phyloP scores from a whole-genome alignment of 345 rosid genomes.

The Anacardium occidentale region DNA sequence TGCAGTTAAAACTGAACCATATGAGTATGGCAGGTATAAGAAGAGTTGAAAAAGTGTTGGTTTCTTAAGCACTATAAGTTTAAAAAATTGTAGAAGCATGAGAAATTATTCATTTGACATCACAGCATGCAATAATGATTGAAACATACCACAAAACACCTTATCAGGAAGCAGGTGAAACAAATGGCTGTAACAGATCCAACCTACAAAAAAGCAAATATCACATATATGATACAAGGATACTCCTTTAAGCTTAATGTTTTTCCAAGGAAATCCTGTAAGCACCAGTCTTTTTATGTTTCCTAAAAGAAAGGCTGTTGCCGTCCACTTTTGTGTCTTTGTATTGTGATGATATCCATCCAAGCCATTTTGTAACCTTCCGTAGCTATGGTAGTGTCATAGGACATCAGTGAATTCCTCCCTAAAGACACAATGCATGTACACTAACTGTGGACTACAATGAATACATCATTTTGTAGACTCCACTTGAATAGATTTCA shows the following conservation, averaged over 20 bases:
- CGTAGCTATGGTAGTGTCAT: neutral
- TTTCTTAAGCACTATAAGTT: neutral
- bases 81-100: neutral
- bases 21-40: neutral
- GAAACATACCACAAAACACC: conserved; percentile 84
- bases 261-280: neutral
- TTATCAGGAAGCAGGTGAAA: conserved; percentile 90
- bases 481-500: neutral
- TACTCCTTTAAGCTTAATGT: conserved; percentile 1
- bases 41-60: neutral
- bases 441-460: neutral
- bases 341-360: neutral
- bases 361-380: neutral
- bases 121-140: neutral
- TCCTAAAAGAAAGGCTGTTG: too few relatives aligned
- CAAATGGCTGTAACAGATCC: conserved; percentile 98
- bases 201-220: conserved; percentile 54
- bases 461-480: neutral
- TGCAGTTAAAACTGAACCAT: neutral
- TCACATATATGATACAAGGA: conserved; percentile 4
- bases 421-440: neutral
- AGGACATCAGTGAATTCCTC: neutral
- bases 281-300: neutral
- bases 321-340: neutral
- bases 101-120: neutral